Evolutionary conservation across 225 moss, liverwort and hornwort genomes (phyloP).

Genomic region (Polytrichum commune): DNA sequence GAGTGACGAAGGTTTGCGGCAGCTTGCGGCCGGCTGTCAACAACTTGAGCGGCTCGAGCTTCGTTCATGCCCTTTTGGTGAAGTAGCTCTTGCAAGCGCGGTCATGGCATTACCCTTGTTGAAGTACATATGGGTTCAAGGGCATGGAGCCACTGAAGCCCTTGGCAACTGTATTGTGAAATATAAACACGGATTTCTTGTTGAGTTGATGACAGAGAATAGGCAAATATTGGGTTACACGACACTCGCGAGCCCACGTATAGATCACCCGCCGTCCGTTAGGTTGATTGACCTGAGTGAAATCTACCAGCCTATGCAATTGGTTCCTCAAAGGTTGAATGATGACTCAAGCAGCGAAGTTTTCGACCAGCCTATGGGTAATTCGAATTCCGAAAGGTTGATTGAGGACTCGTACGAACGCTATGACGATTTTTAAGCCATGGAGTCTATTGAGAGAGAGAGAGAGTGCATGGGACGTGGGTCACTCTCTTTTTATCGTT

Average conservation of each 20-base stretch:
- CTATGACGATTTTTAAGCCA: too few species aligned
- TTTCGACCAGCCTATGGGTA: too few species aligned
- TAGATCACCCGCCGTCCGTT: slow-evolving; percentile 25
- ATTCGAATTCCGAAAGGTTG: too few species aligned
- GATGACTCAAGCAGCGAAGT: too few species aligned
- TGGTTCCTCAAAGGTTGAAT: too few species aligned
- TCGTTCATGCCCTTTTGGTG: slow-evolving; percentile 71
- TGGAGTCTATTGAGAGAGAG: too few species aligned
- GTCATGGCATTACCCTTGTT: slow-evolving; percentile 22
- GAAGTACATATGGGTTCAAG: slow-evolving; percentile 83
- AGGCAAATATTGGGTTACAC: slow-evolving; percentile 43
- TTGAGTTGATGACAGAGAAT: slow-evolving; percentile 23
- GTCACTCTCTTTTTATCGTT: too few species aligned
- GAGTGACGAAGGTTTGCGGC: slow-evolving; percentile 52
- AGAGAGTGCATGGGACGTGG: too few species aligned
- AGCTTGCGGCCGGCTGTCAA: slow-evolving; percentile 61
- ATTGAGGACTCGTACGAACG: too few species aligned
- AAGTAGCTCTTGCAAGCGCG: slow-evolving; percentile 33
- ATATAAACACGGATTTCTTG: slow-evolving; percentile 22
- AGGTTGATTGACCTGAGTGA: slow-evolving; percentile 20
- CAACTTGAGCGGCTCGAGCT: slow-evolving; percentile 75
- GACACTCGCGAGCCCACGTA: slow-evolving; percentile 32
- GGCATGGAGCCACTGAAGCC: slow-evolving; percentile 32
- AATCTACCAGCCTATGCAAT: too few species aligned
- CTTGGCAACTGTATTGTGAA: slow-evolving; percentile 46